Evolutionary conservation across 176 grass and related monocot genomes (phyloP).

Genomic region (Pontederia crassipes): DNA sequence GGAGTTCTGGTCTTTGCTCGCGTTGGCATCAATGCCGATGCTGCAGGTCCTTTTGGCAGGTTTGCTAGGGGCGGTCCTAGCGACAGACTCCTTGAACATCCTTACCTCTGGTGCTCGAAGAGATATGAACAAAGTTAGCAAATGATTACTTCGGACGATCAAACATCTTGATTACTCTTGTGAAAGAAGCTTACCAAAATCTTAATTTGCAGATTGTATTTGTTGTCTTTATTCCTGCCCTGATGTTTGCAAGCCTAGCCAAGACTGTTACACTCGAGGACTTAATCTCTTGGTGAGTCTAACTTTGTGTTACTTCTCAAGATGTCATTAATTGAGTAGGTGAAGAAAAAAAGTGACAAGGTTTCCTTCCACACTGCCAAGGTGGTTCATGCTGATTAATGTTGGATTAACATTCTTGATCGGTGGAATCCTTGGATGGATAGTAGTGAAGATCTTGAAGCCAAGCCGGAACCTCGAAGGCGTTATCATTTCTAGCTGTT

Average conservation of each 20-base stretch:
- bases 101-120: slow-evolving; percentile 25
- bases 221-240: slow-evolving; percentile 35
- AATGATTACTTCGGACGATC: too few relatives aligned
- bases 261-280: slow-evolving; percentile 48
- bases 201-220: slow-evolving; percentile 22
- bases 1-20: slow-evolving; percentile 38
- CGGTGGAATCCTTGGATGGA: slow-evolving; percentile 38
- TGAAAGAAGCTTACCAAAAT: too few relatives aligned
- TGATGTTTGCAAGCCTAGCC: slow-evolving; percentile 45
- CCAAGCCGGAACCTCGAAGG: slow-evolving; percentile 21
- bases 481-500: slow-evolving; percentile 42
- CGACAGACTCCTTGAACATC: slow-evolving; percentile 20
- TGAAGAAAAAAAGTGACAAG: not conserved
- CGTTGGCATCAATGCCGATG: slow-evolving; percentile 34
- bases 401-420: slow-evolving; percentile 33
- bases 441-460: slow-evolving; percentile 27
- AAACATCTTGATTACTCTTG: too few relatives aligned
- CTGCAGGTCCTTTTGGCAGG: slow-evolving; percentile 40
- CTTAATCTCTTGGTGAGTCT: slow-evolving; percentile 47
- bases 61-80: slow-evolving; percentile 30
- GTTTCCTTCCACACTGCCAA: not conserved
- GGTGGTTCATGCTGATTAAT: slow-evolving; percentile 75
- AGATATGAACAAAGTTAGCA: slow-evolving; percentile 41
- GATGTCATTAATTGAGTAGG: not conserved
- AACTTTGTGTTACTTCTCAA: not conserved